phyloP scores from a whole-genome alignment of 352 stramenopile genomes.

The Pythium pyrilobum region DNA sequence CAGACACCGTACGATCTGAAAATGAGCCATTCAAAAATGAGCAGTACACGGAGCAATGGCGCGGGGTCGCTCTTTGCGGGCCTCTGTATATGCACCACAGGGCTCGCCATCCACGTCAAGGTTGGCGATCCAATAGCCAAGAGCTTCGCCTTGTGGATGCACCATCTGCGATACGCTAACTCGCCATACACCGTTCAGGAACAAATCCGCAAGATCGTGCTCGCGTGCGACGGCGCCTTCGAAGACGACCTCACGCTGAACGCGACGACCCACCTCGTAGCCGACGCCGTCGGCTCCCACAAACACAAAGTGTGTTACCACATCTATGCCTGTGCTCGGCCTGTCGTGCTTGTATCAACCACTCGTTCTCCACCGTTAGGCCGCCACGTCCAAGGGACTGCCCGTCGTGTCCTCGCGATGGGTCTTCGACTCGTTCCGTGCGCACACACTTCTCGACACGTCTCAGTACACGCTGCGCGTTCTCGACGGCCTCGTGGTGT shows the following conservation, averaged over 20 bases:
- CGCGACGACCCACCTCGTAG: conserved; percentile 59
- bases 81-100: conserved; percentile 49
- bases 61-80: conserved; percentile 34
- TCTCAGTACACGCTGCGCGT: conserved; percentile 29
- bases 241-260: conserved; percentile 44
- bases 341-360: neutral
- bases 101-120: conserved; percentile 45
- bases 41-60: neutral
- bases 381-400: conserved; percentile 38
- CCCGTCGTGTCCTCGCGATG: conserved; percentile 43
- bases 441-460: conserved; percentile 34
- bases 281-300: conserved; percentile 47
- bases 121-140: conserved; percentile 10
- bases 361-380: conserved; percentile 8
- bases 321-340: neutral
- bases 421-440: conserved; percentile 64
- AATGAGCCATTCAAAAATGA: neutral
- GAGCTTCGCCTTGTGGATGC: neutral
- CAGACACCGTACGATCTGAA: too few species aligned
- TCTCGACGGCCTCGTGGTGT: conserved; percentile 61
- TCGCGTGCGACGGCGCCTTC: conserved; percentile 50
- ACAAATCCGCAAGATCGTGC: conserved; percentile 65
- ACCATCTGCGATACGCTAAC: neutral
- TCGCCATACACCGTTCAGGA: conserved; percentile 25
- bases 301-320: conserved; percentile 50